Base-by-base conservation (phyloP, 1,139 yeast genomes). In the Diutina mesorugosa region DNA sequence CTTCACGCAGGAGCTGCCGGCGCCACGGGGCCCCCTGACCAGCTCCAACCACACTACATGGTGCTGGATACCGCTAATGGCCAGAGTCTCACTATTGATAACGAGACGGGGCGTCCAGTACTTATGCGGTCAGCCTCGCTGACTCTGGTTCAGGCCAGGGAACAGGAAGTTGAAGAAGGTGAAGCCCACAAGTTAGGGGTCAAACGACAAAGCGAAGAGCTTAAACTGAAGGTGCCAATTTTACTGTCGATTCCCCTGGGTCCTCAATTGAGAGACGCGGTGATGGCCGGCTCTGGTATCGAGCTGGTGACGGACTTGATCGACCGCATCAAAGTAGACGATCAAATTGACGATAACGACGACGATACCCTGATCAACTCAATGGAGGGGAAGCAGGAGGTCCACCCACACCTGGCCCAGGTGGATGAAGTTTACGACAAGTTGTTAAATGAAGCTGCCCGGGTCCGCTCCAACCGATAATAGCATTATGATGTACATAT, bases 151-250 rank as follows among this genome's bases (percentile, higher is more conserved):
- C 83, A 83, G 62, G 87, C 90, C 26, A 86, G 83, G 66, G 82
- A 79, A 61, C 90, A 86, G 67, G 96, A 90, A 64, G 83, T 84
- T 60, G 97, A 90, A 68, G 97, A 90, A 73, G 97, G 97, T 61
- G 96, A 88, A 65, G 77, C 90, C 60, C 96, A 89, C 69, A 83
- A 87, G 69, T 91, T 89, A 81, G 95, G 95, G 16, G 83, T 85
- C 63, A 87, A 84, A 65, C 87, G 81, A 65, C 78, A 83, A 59
- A 69, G 74, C 41, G 73, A 58, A 45, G 57, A 55, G 47, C 47
- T 64, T 67, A n/a, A 59, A 63, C n/a, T 62, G 46, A 68, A 66
- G 14, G 59, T 68, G 4, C 78, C 79, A 1, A 64, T 70, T 2
- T 67, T 76, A 50, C 74, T 72, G 57, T 72, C 72, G 55, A 73